Evolutionary conservation across 139 green algal genomes (phyloP).

Genomic region (Volvox africanus): DNA sequence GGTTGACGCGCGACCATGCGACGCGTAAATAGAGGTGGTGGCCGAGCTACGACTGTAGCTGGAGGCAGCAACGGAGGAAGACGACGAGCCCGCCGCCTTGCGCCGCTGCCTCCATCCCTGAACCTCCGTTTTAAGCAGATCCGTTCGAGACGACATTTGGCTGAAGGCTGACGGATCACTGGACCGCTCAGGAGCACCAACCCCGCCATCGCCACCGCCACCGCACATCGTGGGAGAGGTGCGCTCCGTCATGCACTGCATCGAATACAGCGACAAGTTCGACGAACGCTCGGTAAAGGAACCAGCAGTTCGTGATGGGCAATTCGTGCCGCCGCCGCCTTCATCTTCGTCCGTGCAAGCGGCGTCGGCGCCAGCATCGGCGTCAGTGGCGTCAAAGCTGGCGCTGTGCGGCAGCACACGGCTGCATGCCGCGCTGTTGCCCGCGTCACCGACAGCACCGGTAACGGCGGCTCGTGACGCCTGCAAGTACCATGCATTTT

Average conservation of each 20-base stretch:
- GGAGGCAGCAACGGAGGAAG: neutral
- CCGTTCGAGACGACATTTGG: neutral
- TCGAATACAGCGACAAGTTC: conserved; percentile 10
- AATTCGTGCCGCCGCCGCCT: neutral
- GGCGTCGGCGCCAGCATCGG: neutral
- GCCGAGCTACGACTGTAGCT: neutral
- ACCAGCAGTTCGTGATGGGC: neutral
- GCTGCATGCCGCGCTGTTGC: neutral
- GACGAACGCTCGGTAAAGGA: conserved; percentile 25
- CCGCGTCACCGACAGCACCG: neutral
- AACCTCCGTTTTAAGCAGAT: neutral
- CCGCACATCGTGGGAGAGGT: neutral
- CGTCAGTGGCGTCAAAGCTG: neutral
- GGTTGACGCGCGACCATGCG: neutral
- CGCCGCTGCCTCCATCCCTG: conserved; percentile 6
- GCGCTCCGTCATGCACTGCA: neutral
- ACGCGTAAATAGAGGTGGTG: neutral
- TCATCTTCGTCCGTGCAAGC: neutral
- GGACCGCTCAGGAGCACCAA: neutral
- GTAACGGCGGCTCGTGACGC: too few relatives aligned
- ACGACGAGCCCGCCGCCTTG: neutral
- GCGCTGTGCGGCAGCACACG: neutral
- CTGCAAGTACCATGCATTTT: neutral
- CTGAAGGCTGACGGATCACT: neutral
- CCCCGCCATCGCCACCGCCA: neutral